Evolutionary conservation across 306 rosid genomes (phyloP).

Genomic region (Fagus sylvatica): DNA sequence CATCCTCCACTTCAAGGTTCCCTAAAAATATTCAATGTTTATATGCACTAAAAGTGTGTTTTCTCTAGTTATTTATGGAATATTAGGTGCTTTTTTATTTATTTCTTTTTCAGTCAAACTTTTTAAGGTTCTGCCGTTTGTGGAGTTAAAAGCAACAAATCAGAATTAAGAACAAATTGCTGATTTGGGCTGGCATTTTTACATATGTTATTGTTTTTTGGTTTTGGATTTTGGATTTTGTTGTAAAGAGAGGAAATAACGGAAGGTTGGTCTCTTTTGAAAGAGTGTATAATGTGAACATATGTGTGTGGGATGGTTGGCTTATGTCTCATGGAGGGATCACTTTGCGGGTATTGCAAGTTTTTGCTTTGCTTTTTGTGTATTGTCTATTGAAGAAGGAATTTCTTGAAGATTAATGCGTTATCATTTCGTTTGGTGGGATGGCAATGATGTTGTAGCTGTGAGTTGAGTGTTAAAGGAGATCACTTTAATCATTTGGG

Average conservation of each 20-base stretch:
- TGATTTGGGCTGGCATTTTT: constrained; percentile 25
- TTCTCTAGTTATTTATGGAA: constrained; percentile 1
- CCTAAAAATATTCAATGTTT: constrained; percentile 29
- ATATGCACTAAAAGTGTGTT: background rate
- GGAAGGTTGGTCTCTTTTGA: background rate
- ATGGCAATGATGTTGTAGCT: constrained; percentile 10
- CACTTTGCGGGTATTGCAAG: constrained; percentile 37
- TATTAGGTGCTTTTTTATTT: constrained; percentile 16
- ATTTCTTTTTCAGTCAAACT: background rate
- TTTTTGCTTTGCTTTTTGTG: background rate
- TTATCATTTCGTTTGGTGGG: constrained; percentile 6
- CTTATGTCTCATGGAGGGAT: constrained; percentile 3
- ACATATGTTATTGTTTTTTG: constrained; percentile 2
- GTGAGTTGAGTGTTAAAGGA: background rate
- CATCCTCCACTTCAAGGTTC: constrained; percentile 38
- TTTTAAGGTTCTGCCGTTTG: constrained; percentile 19
- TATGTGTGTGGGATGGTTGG: background rate
- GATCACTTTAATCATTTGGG: constrained; percentile 6
- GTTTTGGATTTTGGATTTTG: background rate
- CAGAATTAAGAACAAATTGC: background rate
- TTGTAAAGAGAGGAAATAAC: background rate
- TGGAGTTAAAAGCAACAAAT: constrained; percentile 4
- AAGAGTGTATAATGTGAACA: constrained; percentile 14
- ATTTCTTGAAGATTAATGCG: background rate
- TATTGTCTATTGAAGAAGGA: background rate